Evolutionary conservation across 2,329 filamentous ascomycete genomes (phyloP).

Genomic region (Aspergillus unguis): DNA sequence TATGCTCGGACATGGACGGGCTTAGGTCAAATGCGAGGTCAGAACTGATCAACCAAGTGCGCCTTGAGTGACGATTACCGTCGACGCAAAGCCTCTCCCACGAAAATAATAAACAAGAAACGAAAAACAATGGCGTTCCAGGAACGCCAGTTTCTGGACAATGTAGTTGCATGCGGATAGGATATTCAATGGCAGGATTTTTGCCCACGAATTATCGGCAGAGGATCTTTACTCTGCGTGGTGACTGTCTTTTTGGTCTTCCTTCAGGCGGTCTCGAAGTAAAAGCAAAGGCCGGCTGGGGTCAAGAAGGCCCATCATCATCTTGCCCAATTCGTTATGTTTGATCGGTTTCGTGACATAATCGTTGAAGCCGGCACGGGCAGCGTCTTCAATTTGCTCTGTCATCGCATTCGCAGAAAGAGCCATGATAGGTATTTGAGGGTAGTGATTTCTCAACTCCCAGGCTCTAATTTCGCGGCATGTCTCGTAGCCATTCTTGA

Average conservation of each 20-base stretch:
- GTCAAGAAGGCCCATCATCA: conserved; percentile 50
- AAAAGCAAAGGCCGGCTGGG: conserved; percentile 41
- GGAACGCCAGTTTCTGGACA: conserved; percentile 6
- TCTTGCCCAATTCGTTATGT: conserved; percentile 48
- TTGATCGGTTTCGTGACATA: conserved; percentile 51
- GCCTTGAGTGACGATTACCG: conserved; percentile 18
- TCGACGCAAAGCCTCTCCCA: conserved; percentile 13
- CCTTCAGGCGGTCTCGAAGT: conserved; percentile 39
- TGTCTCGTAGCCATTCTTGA: conserved; percentile 50
- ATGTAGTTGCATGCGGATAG: too few species aligned
- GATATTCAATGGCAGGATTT: too few species aligned
- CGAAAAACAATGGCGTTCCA: conserved; percentile 11
- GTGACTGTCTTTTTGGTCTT: conserved; percentile 20
- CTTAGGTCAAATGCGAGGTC: conserved; percentile 2
- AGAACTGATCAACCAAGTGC: conserved; percentile 18
- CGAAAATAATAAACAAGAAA: conserved; percentile 15
- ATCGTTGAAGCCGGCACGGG: conserved; percentile 48
- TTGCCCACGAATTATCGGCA: neutral
- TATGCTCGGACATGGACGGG: conserved; percentile 8
- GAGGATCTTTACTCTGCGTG: conserved; percentile 13
- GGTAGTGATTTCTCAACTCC: conserved; percentile 46
- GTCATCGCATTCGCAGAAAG: conserved; percentile 51
- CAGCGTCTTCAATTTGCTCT: conserved; percentile 47
- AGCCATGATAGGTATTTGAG: conserved; percentile 49
- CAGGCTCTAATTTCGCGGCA: conserved; percentile 46